Base-by-base conservation (phyloP, 805 yeast genomes). In the Candida namnaoensis region DNA sequence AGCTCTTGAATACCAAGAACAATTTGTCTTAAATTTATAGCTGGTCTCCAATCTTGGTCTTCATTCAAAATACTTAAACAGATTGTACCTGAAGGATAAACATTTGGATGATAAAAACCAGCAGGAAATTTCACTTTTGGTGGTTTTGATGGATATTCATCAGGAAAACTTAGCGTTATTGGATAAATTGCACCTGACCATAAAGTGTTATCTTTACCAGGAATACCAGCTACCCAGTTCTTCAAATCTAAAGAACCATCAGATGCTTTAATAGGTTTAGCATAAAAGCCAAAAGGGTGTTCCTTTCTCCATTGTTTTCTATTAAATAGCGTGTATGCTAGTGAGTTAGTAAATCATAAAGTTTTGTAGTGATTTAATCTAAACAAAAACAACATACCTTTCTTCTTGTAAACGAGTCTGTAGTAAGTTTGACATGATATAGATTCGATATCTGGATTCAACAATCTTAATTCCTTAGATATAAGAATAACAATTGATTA, bases 241-340 rank as follows among this genome's bases (percentile, higher is more conserved):
- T 84, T 83, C 47, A 93, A 69, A 61, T 93, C 88, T 47, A 93
- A 68, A 0, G 88, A 68, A 4, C 99, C 99, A 55, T 88, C 95
- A 2, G 68, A 54, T n/a, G 72, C 68, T 59, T 85, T 90, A 25
- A 66, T 57, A 12, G 99, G 99, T 56, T 87, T 86, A 34, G 99
- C 99, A 51, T 66, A 90, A 63, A 93, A 93, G 7, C 98, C 98
- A 63, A 90, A 93, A 0, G 99, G 99, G 59, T 93, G 99, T 60
- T 88, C 96, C 60, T 88, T 91, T 52, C 99, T 79, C 99, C 99
- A 93, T 61, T 84, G 88, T 64, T 90, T 91, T 62, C 99, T 81
- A 44, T 11, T 19, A 19, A 19, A 19, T 19, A 19, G 19, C 19
- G 19, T 19, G 19, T 19, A 19, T 19, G 19, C 19, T 19, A 19